Evolutionary conservation across 2,329 filamentous ascomycete species (phyloP).

Genomic region (Leptographium flavum): DNA sequence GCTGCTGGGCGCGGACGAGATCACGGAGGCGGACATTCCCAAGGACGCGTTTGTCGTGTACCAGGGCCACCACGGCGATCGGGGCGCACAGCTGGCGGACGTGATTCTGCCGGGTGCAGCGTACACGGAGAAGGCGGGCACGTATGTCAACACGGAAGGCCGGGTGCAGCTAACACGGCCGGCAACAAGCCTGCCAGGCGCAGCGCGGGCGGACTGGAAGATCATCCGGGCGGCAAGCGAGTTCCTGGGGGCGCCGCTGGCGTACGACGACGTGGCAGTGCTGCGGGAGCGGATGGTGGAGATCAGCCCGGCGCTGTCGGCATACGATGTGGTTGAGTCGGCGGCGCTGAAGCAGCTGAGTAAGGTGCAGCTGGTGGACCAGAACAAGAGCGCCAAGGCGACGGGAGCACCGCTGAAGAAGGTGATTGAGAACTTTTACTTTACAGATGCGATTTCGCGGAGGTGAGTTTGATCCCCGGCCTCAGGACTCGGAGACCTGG

Average conservation of each 20-base stretch:
- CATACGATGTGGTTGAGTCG: constrained; percentile 84
- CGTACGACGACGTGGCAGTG: constrained; percentile 83
- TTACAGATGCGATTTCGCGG: constrained; percentile 92
- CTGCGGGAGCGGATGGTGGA: constrained; percentile 89
- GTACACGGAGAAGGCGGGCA: constrained; percentile 93
- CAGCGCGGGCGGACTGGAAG: constrained; percentile 95
- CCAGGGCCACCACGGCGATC: constrained; percentile 95
- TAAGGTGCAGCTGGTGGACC: constrained; percentile 90
- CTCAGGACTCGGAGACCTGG: too few species aligned
- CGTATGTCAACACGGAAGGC: constrained; percentile 96
- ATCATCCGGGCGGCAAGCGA: constrained; percentile 88
- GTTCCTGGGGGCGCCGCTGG: constrained; percentile 73
- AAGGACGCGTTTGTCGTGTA: constrained; percentile 95
- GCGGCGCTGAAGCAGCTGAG: constrained; percentile 59
- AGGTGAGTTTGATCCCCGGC: constrained; percentile 43
- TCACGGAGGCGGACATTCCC: constrained; percentile 72
- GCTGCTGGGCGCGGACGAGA: constrained; percentile 91
- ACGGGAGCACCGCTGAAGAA: constrained; percentile 64
- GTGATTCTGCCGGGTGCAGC: constrained; percentile 86
- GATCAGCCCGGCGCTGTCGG: constrained; percentile 77
- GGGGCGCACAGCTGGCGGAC: constrained; percentile 82
- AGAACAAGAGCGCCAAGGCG: constrained; percentile 78
- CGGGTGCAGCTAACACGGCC: constrained; percentile 87
- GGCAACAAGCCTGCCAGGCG: constrained; percentile 77
- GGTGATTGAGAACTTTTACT: constrained; percentile 92